These are phyloP conservation scores for Botrytis sinoallii DNA, from an alignment of 2,329 filamentous ascomycete species.

Conservation along the genomic window DNA sequence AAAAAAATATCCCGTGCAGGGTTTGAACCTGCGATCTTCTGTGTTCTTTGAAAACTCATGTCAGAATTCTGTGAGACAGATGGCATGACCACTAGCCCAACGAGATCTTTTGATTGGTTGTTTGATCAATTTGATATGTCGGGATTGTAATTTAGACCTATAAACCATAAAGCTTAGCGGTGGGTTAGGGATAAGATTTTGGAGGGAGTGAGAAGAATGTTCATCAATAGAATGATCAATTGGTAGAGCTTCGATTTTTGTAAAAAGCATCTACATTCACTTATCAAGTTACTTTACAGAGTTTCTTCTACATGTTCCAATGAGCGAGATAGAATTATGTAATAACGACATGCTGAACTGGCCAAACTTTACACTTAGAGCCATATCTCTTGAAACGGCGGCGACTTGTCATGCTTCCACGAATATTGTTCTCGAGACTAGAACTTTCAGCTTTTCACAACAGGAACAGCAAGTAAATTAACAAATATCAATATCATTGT, in stretches of 20 bases:
- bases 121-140: background rate
- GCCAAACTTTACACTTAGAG: background rate
- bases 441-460: background rate
- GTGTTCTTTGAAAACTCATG: background rate
- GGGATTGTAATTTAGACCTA: rapidly evolving
- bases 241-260: background rate
- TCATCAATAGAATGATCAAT: background rate
- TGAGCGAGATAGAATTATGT: background rate
- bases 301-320: rapidly evolving
- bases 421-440: background rate
- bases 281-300: too few species aligned
- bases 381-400: background rate
- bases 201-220: background rate
- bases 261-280: rapidly evolving
- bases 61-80: conserved; percentile 8
- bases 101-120: background rate
- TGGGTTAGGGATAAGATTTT: background rate
- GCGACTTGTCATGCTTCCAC: background rate
- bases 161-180: rapidly evolving
- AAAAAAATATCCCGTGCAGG: conserved; percentile 3
- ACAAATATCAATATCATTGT: background rate
- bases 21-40: conserved; percentile 18
- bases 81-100: conserved; percentile 18
- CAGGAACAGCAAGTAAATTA: background rate
- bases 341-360: rapidly evolving